Conservation (phyloP, 805 yeast species). For the Candida chilensis region DNA sequence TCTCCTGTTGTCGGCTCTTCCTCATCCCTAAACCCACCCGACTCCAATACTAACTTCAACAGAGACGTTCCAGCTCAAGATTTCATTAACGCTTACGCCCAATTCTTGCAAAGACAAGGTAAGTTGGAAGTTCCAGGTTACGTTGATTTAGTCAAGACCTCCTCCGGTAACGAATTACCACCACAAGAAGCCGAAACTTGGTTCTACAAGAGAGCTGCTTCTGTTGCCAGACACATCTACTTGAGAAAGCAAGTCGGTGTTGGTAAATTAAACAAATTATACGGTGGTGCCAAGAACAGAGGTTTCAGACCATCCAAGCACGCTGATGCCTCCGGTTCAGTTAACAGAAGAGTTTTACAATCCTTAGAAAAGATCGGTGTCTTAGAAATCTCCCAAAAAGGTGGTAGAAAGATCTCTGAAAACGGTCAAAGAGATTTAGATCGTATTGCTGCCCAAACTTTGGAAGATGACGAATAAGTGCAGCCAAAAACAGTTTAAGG, state of each 20-base stretch:
- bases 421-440: conserved; percentile 99
- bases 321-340: conserved; percentile 98
- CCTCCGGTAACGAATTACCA: conserved; percentile 98
- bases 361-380: conserved; percentile 98
- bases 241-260: conserved; percentile 99
- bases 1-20: no score
- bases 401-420: conserved; percentile 99
- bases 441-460: conserved; percentile 99
- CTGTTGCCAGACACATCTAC: conserved; percentile 99
- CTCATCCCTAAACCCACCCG: no score
- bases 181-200: conserved; percentile 99
- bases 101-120: conserved; percentile 99
- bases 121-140: conserved; percentile 99
- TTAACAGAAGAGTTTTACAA: conserved; percentile 98
- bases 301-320: conserved; percentile 98
- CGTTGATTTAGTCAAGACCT: conserved; percentile 99
- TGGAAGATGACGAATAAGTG: conserved; percentile 68
- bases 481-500: no score
- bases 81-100: conserved; percentile 98
- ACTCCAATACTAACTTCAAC: conserved; percentile 30
- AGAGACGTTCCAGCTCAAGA: conserved; percentile 99
- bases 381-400: conserved; percentile 91
- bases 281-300: conserved; percentile 99
- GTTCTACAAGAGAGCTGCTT: conserved; percentile 99
- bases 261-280: conserved; percentile 96